phyloP scores from a whole-genome alignment of 2,329 filamentous ascomycete species.

The Rhytidhysteron rufulum region DNA sequence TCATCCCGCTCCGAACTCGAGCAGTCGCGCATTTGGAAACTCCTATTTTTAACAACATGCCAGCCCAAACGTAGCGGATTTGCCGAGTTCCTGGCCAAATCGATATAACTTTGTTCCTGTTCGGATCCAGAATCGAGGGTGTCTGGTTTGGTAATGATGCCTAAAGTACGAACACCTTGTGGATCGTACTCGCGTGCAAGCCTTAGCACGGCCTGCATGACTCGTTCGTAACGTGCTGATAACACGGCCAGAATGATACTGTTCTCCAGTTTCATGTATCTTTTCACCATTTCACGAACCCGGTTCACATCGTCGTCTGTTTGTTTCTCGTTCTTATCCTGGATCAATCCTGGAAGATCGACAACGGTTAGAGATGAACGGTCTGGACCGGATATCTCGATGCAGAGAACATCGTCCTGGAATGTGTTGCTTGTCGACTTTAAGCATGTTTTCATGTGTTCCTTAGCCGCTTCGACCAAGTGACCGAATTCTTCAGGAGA shows the following conservation, averaged over 20 bases:
- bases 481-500: constrained; percentile 26
- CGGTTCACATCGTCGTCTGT: constrained; percentile 42
- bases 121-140: constrained; percentile 23
- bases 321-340: constrained; percentile 47
- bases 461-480: constrained; percentile 51
- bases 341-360: constrained; percentile 55
- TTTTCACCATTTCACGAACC: constrained; percentile 44
- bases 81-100: constrained; percentile 28
- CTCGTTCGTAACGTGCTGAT: constrained; percentile 40
- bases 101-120: constrained; percentile 21
- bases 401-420: constrained; percentile 23
- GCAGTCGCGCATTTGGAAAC: constrained; percentile 24
- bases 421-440: constrained; percentile 6
- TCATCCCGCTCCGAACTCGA: constrained; percentile 31
- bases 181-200: constrained; percentile 46
- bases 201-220: constrained; percentile 53
- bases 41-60: constrained; percentile 49
- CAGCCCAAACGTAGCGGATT: constrained; percentile 42
- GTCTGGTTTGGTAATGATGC: constrained; percentile 55
- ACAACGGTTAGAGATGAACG: constrained; percentile 50
- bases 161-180: constrained; percentile 45
- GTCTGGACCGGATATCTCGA: constrained; percentile 27
- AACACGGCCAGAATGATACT: constrained; percentile 48
- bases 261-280: constrained; percentile 39
- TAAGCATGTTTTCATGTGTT: constrained; percentile 38